Conservation (phyloP, 345 rosid species). For the Diplotaxis tenuifolia region DNA sequence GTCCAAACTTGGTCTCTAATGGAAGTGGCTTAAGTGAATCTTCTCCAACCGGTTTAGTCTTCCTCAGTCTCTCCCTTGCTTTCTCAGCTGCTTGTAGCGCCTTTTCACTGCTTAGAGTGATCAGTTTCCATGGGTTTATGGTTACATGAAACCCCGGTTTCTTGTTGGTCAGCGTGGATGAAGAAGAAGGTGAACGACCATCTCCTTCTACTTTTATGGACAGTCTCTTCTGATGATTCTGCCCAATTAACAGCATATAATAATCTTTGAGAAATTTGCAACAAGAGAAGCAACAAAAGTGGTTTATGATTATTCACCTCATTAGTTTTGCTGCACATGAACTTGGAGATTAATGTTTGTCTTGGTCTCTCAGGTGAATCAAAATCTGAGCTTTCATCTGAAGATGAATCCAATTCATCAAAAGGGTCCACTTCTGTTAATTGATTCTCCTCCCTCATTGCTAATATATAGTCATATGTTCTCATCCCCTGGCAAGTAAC, state of each 20-base stretch:
- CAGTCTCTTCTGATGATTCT: slow-evolving; percentile 58
- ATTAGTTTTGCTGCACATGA: slow-evolving; percentile 55
- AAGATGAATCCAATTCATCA: slow-evolving; percentile 76
- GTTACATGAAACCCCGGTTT: slow-evolving; percentile 72
- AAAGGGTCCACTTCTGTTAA: slow-evolving; percentile 60
- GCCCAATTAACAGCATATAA: slow-evolving; percentile 6
- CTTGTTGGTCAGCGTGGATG: slow-evolving; percentile 46
- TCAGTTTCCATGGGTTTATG: slow-evolving; percentile 86
- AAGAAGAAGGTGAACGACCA: slow-evolving; percentile 46
- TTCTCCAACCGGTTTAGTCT: slow-evolving; percentile 43
- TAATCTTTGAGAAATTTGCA: slow-evolving; percentile 6
- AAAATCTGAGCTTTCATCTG: slow-evolving; percentile 72
- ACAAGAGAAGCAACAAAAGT: background rate
- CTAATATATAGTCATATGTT: slow-evolving; percentile 91
- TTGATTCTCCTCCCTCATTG: slow-evolving; percentile 86
- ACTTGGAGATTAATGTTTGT: slow-evolving; percentile 51
- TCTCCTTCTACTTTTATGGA: slow-evolving; percentile 72
- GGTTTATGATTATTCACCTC: slow-evolving; percentile 49
- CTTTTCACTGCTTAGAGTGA: slow-evolving; percentile 76
- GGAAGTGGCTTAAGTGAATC: slow-evolving; percentile 77
- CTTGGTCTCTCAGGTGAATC: slow-evolving; percentile 72
- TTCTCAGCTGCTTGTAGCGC: slow-evolving; percentile 88
- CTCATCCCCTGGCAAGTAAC: slow-evolving; percentile 70
- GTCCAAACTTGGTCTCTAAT: slow-evolving; percentile 71
- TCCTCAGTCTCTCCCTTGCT: slow-evolving; percentile 75